Percentiles rank a stretch among this genome's conserved stretches.
Evolutionary conservation across 1,284 basidiomycete species (phyloP).

Genomic region (Moesziomyces sp.): DNA sequence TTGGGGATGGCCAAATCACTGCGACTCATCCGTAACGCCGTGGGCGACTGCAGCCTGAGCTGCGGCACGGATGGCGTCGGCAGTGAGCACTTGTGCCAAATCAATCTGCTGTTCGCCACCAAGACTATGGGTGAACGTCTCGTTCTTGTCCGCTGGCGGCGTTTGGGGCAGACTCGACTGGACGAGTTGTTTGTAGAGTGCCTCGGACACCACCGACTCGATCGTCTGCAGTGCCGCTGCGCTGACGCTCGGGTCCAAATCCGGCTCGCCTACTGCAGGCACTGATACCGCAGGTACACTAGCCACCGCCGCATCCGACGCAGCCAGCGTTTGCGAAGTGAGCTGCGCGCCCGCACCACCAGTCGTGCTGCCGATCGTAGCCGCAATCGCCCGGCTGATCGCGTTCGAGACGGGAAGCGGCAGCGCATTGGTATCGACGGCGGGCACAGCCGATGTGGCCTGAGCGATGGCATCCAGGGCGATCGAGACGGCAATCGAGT

Average conservation of each 20-base stretch:
- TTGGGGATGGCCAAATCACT: background rate
- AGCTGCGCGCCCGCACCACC: background rate
- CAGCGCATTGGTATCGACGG: conserved; percentile 14
- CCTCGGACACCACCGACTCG: conserved; percentile 34
- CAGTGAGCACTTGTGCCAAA: conserved; percentile 21
- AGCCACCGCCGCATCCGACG: background rate
- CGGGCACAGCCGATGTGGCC: conserved; percentile 10
- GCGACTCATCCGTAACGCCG: conserved; percentile 9
- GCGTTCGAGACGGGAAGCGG: conserved; percentile 33
- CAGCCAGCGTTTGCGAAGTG: conserved; percentile 6
- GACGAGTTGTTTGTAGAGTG: conserved; percentile 37
- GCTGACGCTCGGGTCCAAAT: conserved; percentile 25
- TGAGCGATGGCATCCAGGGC: conserved; percentile 31
- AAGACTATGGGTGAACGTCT: background rate
- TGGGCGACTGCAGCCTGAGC: conserved; percentile 45
- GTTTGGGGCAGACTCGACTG: conserved; percentile 13
- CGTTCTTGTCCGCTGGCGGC: conserved; percentile 1
- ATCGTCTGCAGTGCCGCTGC: conserved; percentile 35
- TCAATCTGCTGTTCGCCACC: conserved; percentile 7
- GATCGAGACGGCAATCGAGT: conserved; percentile 31
- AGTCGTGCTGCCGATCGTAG: conserved; percentile 27
- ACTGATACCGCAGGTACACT: too few species aligned
- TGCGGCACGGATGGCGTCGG: conserved; percentile 36
- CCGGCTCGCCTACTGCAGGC: background rate
- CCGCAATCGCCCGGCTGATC: conserved; percentile 36